Evolutionary conservation across 1,139 yeast species (phyloP), one percentile per base, ranked within the genome.

Genomic region (Hansenula lynferdii): DNA sequence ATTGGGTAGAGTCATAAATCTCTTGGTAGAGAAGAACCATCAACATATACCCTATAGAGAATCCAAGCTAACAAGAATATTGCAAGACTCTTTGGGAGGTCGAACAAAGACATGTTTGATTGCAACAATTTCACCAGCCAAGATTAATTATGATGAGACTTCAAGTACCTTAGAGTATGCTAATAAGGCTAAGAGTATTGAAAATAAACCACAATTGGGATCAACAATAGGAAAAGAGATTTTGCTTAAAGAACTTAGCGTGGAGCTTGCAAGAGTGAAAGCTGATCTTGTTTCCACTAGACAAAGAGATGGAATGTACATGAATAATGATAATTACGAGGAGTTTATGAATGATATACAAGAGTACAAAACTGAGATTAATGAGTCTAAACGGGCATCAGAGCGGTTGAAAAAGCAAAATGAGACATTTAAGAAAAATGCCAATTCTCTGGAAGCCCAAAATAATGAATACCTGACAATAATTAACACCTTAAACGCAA

Each of bases 11-110:
- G 85, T 80, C 2, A 80, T 80, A 14, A 80, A 75, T 52, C 61
- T 76, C 3, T 63, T 80, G 34, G 67, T 66, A 1, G 72, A 68
- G 43, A 61, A 60, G 40, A 61, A 52, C 31, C 53, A 56, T 8
- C 82, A 77, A 6, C 84, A 77, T 54, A 68, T 78, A 6, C 85
- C 86, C 0, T 80, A 78, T 51, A 62, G 97, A 47, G 85, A 80
- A 54, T 77, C 85, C 1, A 79, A 77, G 50, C 64, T 80, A 37
- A 80, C 86, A 1, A 64, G 85, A 42, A 59, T 80, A 26, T 61
- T 80, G 33, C 83, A 77, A 49, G 86, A 80, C 50, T 79, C 85
- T 0, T 60, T 80, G 19, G 85, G 85, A 3, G 86, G 86, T 4
- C 68, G 74, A 47, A 79, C 85, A 2, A 79, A 78, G 50, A 80